Conservation (phyloP, 78 protist species). For the Tieghemostelium lacteum region DNA sequence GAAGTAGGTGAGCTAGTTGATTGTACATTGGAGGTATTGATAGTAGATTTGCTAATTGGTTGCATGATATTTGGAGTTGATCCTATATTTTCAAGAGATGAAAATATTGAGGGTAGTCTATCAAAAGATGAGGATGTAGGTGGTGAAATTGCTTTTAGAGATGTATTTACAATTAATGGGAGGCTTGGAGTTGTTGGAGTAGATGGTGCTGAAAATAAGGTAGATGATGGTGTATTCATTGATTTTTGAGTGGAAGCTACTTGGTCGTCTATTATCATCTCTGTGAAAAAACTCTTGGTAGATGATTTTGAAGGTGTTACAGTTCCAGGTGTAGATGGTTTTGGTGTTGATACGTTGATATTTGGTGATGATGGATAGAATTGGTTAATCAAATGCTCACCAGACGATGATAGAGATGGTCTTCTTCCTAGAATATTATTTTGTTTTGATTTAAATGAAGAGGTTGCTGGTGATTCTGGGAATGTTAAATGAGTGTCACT, state of each 20-base stretch:
- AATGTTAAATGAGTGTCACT: not conserved
- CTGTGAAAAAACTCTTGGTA: not conserved
- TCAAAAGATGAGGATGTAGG: not conserved
- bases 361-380: too few species aligned
- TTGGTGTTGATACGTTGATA: too few species aligned
- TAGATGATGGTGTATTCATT: not conserved
- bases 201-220: constrained; percentile 1
- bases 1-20: not conserved
- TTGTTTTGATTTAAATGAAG: too few species aligned
- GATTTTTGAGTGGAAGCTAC: not conserved
- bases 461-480: not conserved
- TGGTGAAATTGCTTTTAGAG: not conserved
- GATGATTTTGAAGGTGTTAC: too few species aligned
- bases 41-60: too few species aligned
- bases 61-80: constrained; percentile 48
- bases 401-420: not conserved
- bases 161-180: too few species aligned
- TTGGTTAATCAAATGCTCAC: too few species aligned
- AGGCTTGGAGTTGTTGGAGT: not conserved
- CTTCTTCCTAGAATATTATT: too few species aligned
- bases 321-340: too few species aligned
- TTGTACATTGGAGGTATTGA: constrained; percentile 17
- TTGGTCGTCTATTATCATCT: too few species aligned
- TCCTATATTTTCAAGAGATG: constrained; percentile 13
- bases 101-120: constrained; percentile 38